Evolutionary conservation across 2,329 filamentous ascomycete genomes (phyloP).

Genomic region (Fusarium marasasianum): DNA sequence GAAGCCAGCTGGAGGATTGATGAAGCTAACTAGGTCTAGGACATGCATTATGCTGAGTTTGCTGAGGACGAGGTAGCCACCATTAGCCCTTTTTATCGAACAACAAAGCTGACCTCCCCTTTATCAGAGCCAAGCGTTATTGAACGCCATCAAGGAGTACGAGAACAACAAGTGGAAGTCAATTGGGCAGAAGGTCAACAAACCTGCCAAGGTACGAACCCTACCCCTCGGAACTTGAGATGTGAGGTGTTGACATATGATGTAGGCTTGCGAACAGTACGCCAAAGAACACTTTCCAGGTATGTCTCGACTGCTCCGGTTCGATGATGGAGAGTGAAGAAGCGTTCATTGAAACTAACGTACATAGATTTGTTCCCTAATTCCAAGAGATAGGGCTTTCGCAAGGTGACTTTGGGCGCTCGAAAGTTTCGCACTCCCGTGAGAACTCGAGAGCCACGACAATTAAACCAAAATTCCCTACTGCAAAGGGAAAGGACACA

Average conservation of each 20-base stretch:
- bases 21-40: conserved; percentile 59
- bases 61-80: conserved; percentile 89
- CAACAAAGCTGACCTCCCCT: conserved; percentile 31
- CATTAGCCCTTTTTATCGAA: conserved; percentile 21
- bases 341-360: conserved; percentile 44
- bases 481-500: conserved; percentile 15
- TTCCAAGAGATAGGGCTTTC: conserved; percentile 47
- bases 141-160: conserved; percentile 97
- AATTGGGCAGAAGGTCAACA: conserved; percentile 95
- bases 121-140: conserved; percentile 75
- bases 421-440: background rate
- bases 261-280: conserved; percentile 74
- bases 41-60: conserved; percentile 99
- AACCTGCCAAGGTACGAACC: conserved; percentile 80
- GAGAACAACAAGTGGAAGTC: conserved; percentile 99
- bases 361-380: conserved; percentile 51
- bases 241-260: background rate
- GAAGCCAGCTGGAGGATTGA: background rate
- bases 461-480: background rate
- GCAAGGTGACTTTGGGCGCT: background rate
- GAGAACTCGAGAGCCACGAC: background rate
- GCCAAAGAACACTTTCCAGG: conserved; percentile 92
- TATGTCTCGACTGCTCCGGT: conserved; percentile 44
- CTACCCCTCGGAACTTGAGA: background rate
- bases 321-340: conserved; percentile 25